These are phyloP conservation scores for Fusarium sp. DNA, from an alignment of 2,329 filamentous ascomycete species.

Conservation along the genomic window DNA sequence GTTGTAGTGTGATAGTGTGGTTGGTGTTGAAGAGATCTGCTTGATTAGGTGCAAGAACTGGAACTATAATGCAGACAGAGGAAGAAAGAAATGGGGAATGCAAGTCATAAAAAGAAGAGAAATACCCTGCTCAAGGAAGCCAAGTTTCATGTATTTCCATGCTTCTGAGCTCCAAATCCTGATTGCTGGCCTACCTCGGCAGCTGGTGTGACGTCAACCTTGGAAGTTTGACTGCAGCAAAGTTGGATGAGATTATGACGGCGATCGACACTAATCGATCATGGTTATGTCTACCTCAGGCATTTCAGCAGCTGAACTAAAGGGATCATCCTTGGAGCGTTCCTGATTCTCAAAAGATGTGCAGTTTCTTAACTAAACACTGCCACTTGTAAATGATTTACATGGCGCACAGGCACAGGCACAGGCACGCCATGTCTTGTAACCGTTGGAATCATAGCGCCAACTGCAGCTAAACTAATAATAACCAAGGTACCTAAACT, in stretches of 20 bases:
- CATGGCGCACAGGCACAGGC: conserved; percentile 1
- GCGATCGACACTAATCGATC: conserved; percentile 41
- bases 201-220: conserved; percentile 48
- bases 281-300: conserved; percentile 26
- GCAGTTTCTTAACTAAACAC: conserved; percentile 1
- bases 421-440: conserved; percentile 1
- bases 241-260: conserved; percentile 45
- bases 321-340: conserved; percentile 17
- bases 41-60: conserved; percentile 6
- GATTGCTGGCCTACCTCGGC: conserved; percentile 44
- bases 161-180: conserved; percentile 46
- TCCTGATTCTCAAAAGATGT: conserved; percentile 10
- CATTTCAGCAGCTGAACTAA: neutral
- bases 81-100: conserved; percentile 10
- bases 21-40: conserved; percentile 8
- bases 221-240: conserved; percentile 27
- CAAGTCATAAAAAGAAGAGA: conserved; percentile 33
- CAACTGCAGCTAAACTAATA: neutral
- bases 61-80: conserved; percentile 4
- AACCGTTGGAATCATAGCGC: neutral
- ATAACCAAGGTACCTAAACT: neutral
- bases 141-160: conserved; percentile 42
- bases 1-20: conserved; percentile 1
- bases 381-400: conserved; percentile 14
- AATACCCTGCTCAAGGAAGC: conserved; percentile 15